These are phyloP conservation scores for Pseudozyma pruni DNA, from an alignment of 1,284 basidiomycete species.

Conservation along the genomic window DNA sequence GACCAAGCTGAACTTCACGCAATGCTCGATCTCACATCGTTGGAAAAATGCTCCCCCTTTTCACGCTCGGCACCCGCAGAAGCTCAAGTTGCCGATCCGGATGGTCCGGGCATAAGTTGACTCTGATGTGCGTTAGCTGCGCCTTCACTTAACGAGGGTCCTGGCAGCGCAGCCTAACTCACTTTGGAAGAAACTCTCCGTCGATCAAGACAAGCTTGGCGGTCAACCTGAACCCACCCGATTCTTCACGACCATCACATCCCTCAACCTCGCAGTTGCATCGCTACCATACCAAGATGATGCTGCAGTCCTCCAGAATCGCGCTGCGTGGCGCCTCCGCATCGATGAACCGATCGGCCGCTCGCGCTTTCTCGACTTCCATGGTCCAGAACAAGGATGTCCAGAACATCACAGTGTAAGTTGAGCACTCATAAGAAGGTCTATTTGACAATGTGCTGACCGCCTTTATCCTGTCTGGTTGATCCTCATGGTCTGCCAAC, in stretches of 20 bases:
- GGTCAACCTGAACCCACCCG: too few species aligned
- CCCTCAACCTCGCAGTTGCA: too few species aligned
- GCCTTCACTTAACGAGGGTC: too few species aligned
- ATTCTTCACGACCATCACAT: too few species aligned
- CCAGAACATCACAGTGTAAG: slow-evolving; percentile 67
- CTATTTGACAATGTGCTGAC: neutral
- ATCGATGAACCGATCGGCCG: slow-evolving; percentile 18
- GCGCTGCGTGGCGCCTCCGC: slow-evolving; percentile 25
- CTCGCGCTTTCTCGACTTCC: slow-evolving; percentile 56
- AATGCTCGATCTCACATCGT: neutral
- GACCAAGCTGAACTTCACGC: neutral
- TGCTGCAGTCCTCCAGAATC: slow-evolving; percentile 29
- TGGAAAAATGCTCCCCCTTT: slow-evolving; percentile 1
- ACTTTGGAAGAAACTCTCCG: slow-evolving; percentile 4
- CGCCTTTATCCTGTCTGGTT: neutral
- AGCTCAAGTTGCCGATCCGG: slow-evolving; percentile 20
- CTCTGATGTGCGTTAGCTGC: too few species aligned
- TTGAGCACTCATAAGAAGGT: neutral
- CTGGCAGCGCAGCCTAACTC: too few species aligned
- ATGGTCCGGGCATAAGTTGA: slow-evolving; percentile 28
- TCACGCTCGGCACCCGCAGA: slow-evolving; percentile 28
- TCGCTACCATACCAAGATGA: slow-evolving; percentile 20
- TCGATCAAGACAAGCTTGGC: too few species aligned
- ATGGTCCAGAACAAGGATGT: slow-evolving; percentile 60
- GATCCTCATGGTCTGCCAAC: neutral